These are phyloP conservation scores for Xylaria bambusicola DNA, from an alignment of 495 filamentous ascomycete genomes.

Conservation along the genomic window DNA sequence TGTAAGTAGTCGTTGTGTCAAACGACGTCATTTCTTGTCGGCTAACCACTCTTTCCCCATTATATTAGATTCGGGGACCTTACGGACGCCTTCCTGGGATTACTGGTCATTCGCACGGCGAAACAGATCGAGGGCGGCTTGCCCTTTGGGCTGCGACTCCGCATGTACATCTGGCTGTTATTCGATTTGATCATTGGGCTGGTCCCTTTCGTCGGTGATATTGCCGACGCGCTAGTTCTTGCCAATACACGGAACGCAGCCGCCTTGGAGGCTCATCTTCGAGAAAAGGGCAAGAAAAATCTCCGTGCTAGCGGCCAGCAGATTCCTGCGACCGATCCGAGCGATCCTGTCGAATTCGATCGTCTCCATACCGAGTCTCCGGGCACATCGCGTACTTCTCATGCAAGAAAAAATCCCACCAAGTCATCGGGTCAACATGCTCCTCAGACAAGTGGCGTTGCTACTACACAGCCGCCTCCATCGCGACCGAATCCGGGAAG, in stretches of 20 bases:
- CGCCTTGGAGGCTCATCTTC: conserved; percentile 70
- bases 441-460: conserved; percentile 26
- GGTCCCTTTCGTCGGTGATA: conserved; percentile 81
- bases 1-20: conserved; percentile 51
- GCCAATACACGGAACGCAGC: conserved; percentile 79
- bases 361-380: conserved; percentile 28
- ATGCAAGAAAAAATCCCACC: conserved; percentile 10
- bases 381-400: conserved; percentile 18
- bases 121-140: conserved; percentile 71
- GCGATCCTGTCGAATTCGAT: conserved; percentile 45
- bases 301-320: conserved; percentile 34
- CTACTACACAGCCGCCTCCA: conserved; percentile 18
- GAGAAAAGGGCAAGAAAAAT: conserved; percentile 56
- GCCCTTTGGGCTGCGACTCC: conserved; percentile 50
- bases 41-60: conserved; percentile 17
- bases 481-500: conserved; percentile 23
- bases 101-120: conserved; percentile 69
- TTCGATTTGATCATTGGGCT: conserved; percentile 82
- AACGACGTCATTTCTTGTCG: neutral
- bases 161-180: conserved; percentile 76
- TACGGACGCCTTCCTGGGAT: conserved; percentile 66
- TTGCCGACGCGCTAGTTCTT: conserved; percentile 63
- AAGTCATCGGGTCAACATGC: conserved; percentile 17
- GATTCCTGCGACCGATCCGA: conserved; percentile 41
- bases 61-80: conserved; percentile 69